phyloP scores from a whole-genome alignment of 805 yeast species.

The Wickerhamiella lipophila region DNA sequence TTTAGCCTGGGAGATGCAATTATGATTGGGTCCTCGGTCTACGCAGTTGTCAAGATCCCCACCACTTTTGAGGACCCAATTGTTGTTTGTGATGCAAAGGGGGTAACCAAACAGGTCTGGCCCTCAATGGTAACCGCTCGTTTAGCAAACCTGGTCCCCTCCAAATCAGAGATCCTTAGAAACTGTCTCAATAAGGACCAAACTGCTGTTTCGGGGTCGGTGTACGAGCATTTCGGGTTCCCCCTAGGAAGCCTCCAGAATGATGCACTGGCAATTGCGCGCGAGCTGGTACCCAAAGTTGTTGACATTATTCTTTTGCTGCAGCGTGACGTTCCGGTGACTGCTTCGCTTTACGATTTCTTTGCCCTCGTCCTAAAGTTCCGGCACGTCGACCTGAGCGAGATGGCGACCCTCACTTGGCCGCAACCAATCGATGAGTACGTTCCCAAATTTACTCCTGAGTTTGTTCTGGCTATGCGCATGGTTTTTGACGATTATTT shows the following conservation, averaged over 20 bases:
- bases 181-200: background rate
- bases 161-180: background rate
- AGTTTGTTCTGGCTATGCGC: constrained; percentile 15
- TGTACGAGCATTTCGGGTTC: constrained; percentile 3
- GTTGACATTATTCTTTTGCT: background rate
- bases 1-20: constrained; percentile 7
- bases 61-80: background rate
- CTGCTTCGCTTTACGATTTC: constrained; percentile 2
- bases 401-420: background rate
- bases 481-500: constrained; percentile 18
- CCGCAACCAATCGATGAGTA: background rate
- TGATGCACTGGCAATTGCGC: background rate
- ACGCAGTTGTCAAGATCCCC: constrained; percentile 5
- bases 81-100: constrained; percentile 5
- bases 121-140: background rate
- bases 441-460: constrained; percentile 5
- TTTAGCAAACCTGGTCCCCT: background rate
- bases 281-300: background rate
- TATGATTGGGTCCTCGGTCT: background rate
- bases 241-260: constrained; percentile 4
- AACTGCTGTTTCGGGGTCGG: constrained; percentile 2
- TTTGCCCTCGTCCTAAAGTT: background rate
- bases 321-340: background rate
- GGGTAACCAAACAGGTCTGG: constrained; percentile 1
- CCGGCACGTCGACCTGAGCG: background rate